A percentile compares a stretch with the other conserved stretches of the same genome.
These are phyloP conservation scores for Macrocybe gigantea DNA, from an alignment of 768 basidiomycete genomes.

Conservation along the genomic window DNA sequence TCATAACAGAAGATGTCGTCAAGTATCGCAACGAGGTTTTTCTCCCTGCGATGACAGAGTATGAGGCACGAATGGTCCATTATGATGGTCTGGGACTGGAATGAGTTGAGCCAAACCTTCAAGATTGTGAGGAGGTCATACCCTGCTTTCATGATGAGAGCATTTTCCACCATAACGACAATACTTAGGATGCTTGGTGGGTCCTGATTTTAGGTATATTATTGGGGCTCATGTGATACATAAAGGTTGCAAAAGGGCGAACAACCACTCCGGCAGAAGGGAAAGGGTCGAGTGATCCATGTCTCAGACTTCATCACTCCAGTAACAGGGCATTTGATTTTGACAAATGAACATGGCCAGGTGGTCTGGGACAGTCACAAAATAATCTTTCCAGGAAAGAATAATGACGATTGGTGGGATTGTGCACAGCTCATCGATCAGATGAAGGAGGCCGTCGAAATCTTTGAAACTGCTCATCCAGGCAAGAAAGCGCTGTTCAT, in stretches of 20 bases:
- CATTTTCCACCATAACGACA: background rate
- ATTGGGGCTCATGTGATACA: too few relatives aligned
- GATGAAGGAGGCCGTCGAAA: conserved; percentile 9
- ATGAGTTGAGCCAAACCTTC: background rate
- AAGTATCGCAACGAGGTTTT: conserved; percentile 11
- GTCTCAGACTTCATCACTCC: too few relatives aligned
- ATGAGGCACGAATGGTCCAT: conserved; percentile 11
- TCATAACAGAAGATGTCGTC: background rate
- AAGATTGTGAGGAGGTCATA: background rate
- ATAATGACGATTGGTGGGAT: background rate
- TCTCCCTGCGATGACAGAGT: conserved; percentile 9
- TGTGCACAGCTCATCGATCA: conserved; percentile 12
- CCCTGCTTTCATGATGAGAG: conserved; percentile 1
- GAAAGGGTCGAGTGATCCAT: too few relatives aligned
- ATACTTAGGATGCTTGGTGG: background rate
- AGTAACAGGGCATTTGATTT: too few relatives aligned
- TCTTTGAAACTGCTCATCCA: conserved; percentile 13
- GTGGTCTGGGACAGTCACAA: too few relatives aligned
- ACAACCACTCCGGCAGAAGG: too few relatives aligned
- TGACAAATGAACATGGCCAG: too few relatives aligned
- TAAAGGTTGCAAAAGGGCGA: too few relatives aligned
- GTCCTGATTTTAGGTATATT: background rate
- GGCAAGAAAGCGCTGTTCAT: conserved; percentile 6
- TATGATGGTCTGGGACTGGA: conserved; percentile 1
- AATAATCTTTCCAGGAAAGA: too few relatives aligned